Percentiles rank a stretch among this genome's conserved stretches.
These are phyloP conservation scores for Prosopis cineraria DNA, from an alignment of 306 rosid genomes.

Conservation along the genomic window DNA sequence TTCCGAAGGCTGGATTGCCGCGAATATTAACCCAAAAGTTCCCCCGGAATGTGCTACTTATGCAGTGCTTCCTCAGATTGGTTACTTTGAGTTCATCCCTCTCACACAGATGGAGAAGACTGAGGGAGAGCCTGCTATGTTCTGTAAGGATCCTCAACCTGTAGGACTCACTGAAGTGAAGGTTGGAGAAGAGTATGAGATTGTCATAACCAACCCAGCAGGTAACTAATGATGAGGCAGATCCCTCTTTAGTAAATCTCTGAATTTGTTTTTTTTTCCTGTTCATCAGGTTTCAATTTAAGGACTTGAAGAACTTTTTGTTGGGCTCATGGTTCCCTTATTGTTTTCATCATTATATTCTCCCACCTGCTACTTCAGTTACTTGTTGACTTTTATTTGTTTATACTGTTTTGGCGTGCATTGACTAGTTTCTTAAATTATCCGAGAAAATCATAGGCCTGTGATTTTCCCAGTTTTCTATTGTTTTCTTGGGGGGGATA, in stretches of 20 bases:
- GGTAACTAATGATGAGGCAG: conserved; percentile 50
- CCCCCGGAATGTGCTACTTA: conserved; percentile 72
- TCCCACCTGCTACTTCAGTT: not conserved
- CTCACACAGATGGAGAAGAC: conserved; percentile 30
- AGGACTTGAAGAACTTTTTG: not conserved
- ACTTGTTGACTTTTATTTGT: not conserved
- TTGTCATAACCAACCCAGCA: conserved; percentile 72
- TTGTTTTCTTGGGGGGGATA: too few relatives aligned
- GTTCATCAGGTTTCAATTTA: too few relatives aligned
- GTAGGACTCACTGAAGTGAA: conserved; percentile 71
- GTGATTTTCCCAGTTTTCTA: not conserved
- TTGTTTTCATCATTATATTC: too few relatives aligned
- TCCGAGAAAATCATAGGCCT: not conserved
- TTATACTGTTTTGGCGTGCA: not conserved
- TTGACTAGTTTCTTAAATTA: not conserved
- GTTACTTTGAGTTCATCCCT: conserved; percentile 86
- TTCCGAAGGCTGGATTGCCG: conserved; percentile 95
- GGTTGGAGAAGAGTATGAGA: conserved; percentile 79
- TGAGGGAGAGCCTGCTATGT: conserved; percentile 20
- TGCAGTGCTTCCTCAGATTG: conserved; percentile 80
- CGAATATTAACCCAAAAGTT: conserved; percentile 71
- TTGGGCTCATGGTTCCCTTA: too few relatives aligned
- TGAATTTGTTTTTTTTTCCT: not conserved
- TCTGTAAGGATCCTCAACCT: conserved; percentile 34
- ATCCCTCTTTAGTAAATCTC: not conserved